A percentile compares a stretch with the other conserved stretches of the same genome.
phyloP scores from a whole-genome alignment of 116 monocot species.

The Trichopus zeylanicus region DNA sequence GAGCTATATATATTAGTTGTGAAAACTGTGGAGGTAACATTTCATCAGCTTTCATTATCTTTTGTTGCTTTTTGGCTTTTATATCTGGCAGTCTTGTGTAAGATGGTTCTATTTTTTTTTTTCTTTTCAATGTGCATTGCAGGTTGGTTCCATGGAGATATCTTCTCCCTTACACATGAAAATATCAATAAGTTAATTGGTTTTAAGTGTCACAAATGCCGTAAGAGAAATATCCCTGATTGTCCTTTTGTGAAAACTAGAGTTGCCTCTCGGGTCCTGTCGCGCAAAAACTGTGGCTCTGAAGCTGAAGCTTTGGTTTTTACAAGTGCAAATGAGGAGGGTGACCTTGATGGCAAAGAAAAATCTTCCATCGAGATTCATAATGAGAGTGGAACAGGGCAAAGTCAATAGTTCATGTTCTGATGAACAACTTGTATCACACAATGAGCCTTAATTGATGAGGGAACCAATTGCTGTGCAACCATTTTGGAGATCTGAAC shows the following conservation, averaged over 20 bases:
- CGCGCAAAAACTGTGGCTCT: not conserved
- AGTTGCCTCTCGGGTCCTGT: not conserved
- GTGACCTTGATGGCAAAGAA: not conserved
- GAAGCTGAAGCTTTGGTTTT: not conserved
- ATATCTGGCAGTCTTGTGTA: not conserved
- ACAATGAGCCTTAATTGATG: not conserved
- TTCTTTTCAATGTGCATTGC: constrained; percentile 17
- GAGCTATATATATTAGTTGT: constrained; percentile 61
- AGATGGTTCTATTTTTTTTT: not conserved
- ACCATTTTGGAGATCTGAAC: not conserved
- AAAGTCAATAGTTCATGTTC: not conserved
- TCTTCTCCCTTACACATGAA: constrained; percentile 36
- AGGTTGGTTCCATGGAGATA: constrained; percentile 84
- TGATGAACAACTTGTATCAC: not conserved
- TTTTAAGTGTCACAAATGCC: constrained; percentile 64
- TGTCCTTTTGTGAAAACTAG: constrained; percentile 29
- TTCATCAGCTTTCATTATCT: not conserved
- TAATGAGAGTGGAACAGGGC: not conserved
- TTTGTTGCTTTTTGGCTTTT: not conserved
- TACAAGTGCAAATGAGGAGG: constrained; percentile 1
- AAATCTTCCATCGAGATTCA: not conserved
- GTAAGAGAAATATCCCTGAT: constrained; percentile 20
- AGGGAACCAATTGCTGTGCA: not conserved
- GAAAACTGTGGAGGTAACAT: constrained; percentile 78
- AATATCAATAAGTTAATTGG: constrained; percentile 55